Evolutionary conservation across 768 basidiomycete species (phyloP).

Genomic region (Cyathus striatus): DNA sequence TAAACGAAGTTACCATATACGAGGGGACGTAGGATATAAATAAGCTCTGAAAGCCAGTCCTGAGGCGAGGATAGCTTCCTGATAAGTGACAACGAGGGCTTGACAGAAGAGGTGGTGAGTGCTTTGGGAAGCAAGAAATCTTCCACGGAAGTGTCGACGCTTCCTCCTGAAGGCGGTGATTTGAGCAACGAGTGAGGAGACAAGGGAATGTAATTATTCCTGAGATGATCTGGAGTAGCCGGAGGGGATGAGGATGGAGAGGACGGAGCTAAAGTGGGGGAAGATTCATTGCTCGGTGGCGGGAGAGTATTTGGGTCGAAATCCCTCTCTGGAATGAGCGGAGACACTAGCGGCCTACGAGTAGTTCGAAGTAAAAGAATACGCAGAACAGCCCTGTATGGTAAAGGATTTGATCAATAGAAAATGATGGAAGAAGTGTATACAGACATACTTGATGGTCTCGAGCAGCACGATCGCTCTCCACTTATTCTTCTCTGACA

Average conservation of each 20-base stretch:
- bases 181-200: slow-evolving; percentile 59
- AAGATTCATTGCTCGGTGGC: slow-evolving; percentile 43
- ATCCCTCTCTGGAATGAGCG: slow-evolving; percentile 84
- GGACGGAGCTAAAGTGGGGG: slow-evolving; percentile 58
- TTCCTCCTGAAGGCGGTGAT: slow-evolving; percentile 42
- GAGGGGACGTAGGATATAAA: slow-evolving; percentile 72
- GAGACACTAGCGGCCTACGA: slow-evolving; percentile 66
- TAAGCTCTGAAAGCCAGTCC: slow-evolving; percentile 70
- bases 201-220: slow-evolving; percentile 70
- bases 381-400: slow-evolving; percentile 64
- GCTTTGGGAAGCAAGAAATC: slow-evolving; percentile 83
- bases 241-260: slow-evolving; percentile 52
- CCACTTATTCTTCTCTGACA: slow-evolving; percentile 65
- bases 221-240: slow-evolving; percentile 78
- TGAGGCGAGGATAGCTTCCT: slow-evolving; percentile 53
- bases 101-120: slow-evolving; percentile 66
- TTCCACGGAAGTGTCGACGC: slow-evolving; percentile 60
- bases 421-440: neutral
- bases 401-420: slow-evolving; percentile 9
- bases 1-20: slow-evolving; percentile 79
- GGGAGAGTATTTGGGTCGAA: slow-evolving; percentile 72
- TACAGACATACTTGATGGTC: slow-evolving; percentile 67
- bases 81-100: slow-evolving; percentile 63
- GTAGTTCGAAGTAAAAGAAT: slow-evolving; percentile 72
- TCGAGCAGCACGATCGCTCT: slow-evolving; percentile 75